Evolutionary conservation across 2,329 filamentous ascomycete genomes (phyloP).

Genomic region (Scedosporium boydii): DNA sequence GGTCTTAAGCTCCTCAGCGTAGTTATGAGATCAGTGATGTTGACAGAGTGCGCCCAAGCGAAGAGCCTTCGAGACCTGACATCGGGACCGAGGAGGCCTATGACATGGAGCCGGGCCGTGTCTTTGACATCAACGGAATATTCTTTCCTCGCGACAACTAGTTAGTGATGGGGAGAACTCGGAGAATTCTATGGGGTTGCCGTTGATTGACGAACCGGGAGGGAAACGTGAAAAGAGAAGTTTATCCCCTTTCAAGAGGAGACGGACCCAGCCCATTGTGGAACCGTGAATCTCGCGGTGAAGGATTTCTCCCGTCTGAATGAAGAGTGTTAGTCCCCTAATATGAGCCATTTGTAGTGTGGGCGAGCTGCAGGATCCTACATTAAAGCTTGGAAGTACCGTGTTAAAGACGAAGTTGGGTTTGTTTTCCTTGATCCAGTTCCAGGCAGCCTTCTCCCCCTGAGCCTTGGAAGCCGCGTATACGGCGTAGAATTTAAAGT

Average conservation of each 20-base stretch:
- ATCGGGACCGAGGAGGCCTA: not conserved
- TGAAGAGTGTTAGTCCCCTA: not conserved
- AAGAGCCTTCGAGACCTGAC: not conserved
- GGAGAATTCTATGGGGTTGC: too few species aligned
- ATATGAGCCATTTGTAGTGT: not conserved
- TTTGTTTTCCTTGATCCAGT: conserved; percentile 21
- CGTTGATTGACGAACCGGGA: not conserved
- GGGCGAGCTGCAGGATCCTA: not conserved
- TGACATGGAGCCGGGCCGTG: not conserved
- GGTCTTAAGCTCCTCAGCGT: conserved; percentile 6
- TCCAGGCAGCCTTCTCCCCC: conserved; percentile 24
- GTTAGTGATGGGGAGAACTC: too few species aligned
- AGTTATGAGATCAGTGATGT: conserved; percentile 8
- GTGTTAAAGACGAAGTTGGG: conserved; percentile 14
- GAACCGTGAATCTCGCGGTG: conserved; percentile 11
- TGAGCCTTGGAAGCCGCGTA: conserved; percentile 27
- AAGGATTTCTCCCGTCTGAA: conserved; percentile 9
- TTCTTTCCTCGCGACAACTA: not conserved
- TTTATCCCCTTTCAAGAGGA: conserved; percentile 6
- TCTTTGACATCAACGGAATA: not conserved
- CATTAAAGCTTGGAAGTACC: not conserved
- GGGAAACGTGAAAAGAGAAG: not conserved
- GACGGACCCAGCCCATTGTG: conserved; percentile 9
- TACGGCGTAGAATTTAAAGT: conserved; percentile 9
- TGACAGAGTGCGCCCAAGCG: not conserved